A percentile compares a stretch with the other conserved stretches of the same genome.
Evolutionary conservation across 345 rosid genomes (phyloP).

Genomic region (Physaria fendleri): DNA sequence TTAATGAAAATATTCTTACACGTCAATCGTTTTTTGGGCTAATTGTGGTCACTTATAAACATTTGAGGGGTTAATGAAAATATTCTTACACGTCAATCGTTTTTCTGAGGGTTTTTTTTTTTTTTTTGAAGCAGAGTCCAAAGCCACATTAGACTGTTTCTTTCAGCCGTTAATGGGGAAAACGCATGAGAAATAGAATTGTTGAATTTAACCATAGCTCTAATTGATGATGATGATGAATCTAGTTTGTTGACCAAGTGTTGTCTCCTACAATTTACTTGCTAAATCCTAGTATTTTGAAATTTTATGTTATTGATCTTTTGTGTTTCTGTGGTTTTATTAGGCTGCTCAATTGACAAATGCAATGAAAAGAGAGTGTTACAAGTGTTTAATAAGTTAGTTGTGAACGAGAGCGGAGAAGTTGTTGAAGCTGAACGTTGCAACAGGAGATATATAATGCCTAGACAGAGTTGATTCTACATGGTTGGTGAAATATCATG

Average conservation of each 20-base stretch:
- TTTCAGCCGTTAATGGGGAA: conserved; percentile 33
- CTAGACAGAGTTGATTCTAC: conserved; percentile 66
- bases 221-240: conserved; percentile 24
- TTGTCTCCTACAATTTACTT: background rate
- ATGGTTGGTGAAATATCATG: conserved; percentile 61
- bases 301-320: background rate
- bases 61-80: background rate
- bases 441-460: conserved; percentile 43
- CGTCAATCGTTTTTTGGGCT: background rate
- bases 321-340: background rate
- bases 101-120: too few relatives aligned
- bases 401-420: conserved; percentile 42
- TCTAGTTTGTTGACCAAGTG: conserved; percentile 20
- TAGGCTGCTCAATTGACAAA: conserved; percentile 24
- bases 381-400: conserved; percentile 48
- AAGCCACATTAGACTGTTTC: too few relatives aligned
- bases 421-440: conserved; percentile 68
- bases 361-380: conserved; percentile 34
- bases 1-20: background rate
- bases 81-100: background rate
- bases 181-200: conserved; percentile 39
- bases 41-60: background rate
- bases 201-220: conserved; percentile 31
- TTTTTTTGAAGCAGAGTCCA: too few relatives aligned
- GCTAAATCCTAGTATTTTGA: background rate